Evolutionary conservation across 2,329 filamentous ascomycete genomes (phyloP).

Genomic region (Neofusicoccum laricinum): DNA sequence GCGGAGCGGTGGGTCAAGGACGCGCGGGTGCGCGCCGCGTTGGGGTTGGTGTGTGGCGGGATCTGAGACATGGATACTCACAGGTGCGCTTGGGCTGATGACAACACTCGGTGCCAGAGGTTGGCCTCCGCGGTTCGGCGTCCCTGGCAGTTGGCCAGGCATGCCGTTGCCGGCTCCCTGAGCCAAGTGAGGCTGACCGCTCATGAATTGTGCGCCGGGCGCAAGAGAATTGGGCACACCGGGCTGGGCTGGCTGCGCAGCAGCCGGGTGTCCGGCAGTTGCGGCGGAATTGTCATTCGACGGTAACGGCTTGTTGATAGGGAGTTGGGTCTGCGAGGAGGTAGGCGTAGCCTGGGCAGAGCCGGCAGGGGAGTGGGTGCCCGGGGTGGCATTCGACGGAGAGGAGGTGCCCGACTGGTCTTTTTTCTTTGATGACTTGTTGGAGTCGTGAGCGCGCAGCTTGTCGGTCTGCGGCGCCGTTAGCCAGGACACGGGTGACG

Average conservation of each 20-base stretch:
- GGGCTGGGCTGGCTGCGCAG: constrained; percentile 28
- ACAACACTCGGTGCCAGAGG: constrained; percentile 80
- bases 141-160: constrained; percentile 47
- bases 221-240: constrained; percentile 29
- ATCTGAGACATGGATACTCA: constrained; percentile 25
- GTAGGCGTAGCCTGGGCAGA: constrained; percentile 72
- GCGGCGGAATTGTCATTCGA: constrained; percentile 30
- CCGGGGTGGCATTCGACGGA: constrained; percentile 60
- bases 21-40: neutral
- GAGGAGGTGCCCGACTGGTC: constrained; percentile 71
- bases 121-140: constrained; percentile 61
- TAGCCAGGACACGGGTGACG: constrained; percentile 13
- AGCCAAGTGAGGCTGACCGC: constrained; percentile 27
- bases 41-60: constrained; percentile 9
- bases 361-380: constrained; percentile 56
- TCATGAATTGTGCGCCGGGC: constrained; percentile 31
- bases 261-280: constrained; percentile 22
- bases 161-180: constrained; percentile 14
- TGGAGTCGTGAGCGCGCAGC: constrained; percentile 78
- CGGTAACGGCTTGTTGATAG: constrained; percentile 74
- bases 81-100: constrained; percentile 87
- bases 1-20: neutral
- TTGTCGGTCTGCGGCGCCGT: constrained; percentile 59
- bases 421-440: constrained; percentile 73
- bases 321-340: constrained; percentile 80